A percentile compares a stretch with the other conserved stretches of the same genome.
phyloP scores from a whole-genome alignment of 2,329 filamentous ascomycete genomes.

The Fusarium luffae region DNA sequence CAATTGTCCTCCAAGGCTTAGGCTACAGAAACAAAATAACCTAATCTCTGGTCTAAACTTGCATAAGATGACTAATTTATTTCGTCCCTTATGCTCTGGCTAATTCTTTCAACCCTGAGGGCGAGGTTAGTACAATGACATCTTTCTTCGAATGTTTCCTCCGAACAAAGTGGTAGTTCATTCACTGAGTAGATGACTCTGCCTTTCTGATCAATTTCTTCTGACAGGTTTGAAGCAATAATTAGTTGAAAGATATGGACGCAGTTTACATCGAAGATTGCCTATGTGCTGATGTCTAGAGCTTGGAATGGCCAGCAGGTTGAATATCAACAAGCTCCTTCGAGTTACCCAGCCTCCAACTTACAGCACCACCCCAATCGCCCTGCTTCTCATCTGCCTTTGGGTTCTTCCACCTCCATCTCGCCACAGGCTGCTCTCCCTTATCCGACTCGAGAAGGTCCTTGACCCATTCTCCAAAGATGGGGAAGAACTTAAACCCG shows the following conservation, averaged over 20 bases:
- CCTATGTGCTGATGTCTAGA: not conserved
- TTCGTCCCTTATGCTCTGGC: not conserved
- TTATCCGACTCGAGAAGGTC: constrained; percentile 56
- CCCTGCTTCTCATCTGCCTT: constrained; percentile 18
- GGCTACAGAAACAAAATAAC: not conserved
- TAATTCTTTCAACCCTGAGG: not conserved
- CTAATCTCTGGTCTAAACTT: not conserved
- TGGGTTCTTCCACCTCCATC: constrained; percentile 64
- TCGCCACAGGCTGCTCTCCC: constrained; percentile 53
- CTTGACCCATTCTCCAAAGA: constrained; percentile 66
- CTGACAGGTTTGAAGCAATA: not conserved
- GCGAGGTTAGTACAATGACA: too few species aligned
- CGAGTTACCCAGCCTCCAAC: constrained; percentile 53
- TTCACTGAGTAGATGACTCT: fast-evolving
- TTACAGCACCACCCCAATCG: constrained; percentile 49
- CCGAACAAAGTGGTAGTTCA: not conserved
- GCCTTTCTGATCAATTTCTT: not conserved
- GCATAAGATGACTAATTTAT: not conserved
- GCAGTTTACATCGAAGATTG: too few species aligned
- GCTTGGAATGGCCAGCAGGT: constrained; percentile 10
- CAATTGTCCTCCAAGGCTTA: not conserved
- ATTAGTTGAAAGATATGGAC: not conserved
- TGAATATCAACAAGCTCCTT: constrained; percentile 41
- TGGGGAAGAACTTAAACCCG: constrained; percentile 71
- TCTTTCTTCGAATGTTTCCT: not conserved